A percentile compares a stretch with the other conserved stretches of the same genome.
Conservation (phyloP, 1,139 yeast species). For the Ogataea hybrid region DNA sequence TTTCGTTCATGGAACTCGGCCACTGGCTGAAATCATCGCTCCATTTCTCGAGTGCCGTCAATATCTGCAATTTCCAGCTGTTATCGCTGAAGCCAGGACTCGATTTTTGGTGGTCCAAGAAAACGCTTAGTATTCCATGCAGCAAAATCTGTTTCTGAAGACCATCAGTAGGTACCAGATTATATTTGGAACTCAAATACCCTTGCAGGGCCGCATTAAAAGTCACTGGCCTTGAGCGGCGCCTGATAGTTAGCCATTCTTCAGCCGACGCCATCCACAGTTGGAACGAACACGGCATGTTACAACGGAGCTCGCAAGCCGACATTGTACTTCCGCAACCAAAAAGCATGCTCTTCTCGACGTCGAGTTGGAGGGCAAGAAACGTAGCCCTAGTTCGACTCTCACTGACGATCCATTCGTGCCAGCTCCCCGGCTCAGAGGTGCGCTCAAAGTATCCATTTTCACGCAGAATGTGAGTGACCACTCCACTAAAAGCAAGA, state of each 20-base stretch:
- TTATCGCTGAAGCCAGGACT: conserved; percentile 2
- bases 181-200: conserved; percentile 10
- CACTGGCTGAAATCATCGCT: background rate
- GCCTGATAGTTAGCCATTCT: conserved; percentile 17
- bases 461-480: conserved; percentile 21
- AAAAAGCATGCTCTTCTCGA: conserved; percentile 36
- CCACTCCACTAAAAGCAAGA: conserved; percentile 21
- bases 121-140: conserved; percentile 28
- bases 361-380: conserved; percentile 34
- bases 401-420: conserved; percentile 30
- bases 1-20: background rate
- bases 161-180: conserved; percentile 2
- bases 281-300: conserved; percentile 30
- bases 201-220: conserved; percentile 11
- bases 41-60: conserved; percentile 9
- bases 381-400: conserved; percentile 30
- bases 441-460: conserved; percentile 17
- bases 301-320: conserved; percentile 30
- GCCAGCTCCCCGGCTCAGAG: conserved; percentile 23
- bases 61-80: conserved; percentile 16
- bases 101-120: conserved; percentile 22
- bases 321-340: conserved; percentile 30
- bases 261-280: conserved; percentile 28
- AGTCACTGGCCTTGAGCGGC: conserved; percentile 2
- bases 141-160: conserved; percentile 25